phyloP scores from a whole-genome alignment of 768 basidiomycete species.

The Phaeotremella skinneri region DNA sequence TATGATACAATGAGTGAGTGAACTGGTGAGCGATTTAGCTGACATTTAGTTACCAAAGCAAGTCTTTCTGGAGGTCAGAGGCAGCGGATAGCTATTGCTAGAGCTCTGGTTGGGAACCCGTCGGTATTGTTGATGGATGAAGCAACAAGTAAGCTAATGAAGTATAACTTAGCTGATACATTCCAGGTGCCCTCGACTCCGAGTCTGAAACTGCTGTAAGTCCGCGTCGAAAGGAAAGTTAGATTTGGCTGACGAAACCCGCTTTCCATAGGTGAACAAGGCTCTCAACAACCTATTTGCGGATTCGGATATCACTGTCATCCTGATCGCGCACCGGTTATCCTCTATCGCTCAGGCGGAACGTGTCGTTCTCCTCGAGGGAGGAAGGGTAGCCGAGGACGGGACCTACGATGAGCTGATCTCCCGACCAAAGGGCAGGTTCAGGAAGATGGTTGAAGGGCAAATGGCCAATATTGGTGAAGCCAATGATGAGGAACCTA shows the following conservation, averaged over 20 bases:
- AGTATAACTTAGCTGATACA: not conserved
- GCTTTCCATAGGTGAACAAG: conserved; percentile 65
- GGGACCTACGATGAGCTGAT: conserved; percentile 41
- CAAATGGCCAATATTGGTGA: conserved; percentile 40
- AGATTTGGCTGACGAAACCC: conserved; percentile 38
- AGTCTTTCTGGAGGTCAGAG: conserved; percentile 54
- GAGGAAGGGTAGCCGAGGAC: conserved; percentile 42
- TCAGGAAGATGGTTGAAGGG: conserved; percentile 47
- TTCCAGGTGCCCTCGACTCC: conserved; percentile 29
- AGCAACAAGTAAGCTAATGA: conserved; percentile 58
- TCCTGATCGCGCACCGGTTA: conserved; percentile 83
- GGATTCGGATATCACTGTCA: conserved; percentile 73
- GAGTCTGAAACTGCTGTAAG: conserved; percentile 33
- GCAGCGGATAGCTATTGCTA: conserved; percentile 77
- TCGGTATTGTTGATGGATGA: conserved; percentile 83
- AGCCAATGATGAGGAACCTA: conserved; percentile 10
- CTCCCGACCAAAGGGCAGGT: conserved; percentile 33
- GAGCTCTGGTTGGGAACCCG: conserved; percentile 84
- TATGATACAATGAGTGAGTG: conserved; percentile 86
- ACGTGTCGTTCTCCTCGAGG: conserved; percentile 79
- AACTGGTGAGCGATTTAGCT: conserved; percentile 37
- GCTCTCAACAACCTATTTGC: conserved; percentile 82
- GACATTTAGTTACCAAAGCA: conserved; percentile 64
- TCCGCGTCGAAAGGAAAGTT: conserved; percentile 52
- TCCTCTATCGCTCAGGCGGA: conserved; percentile 88